phyloP scores from a whole-genome alignment of 371 early-diverging fungal genomes.

The Mortierella sp. region DNA sequence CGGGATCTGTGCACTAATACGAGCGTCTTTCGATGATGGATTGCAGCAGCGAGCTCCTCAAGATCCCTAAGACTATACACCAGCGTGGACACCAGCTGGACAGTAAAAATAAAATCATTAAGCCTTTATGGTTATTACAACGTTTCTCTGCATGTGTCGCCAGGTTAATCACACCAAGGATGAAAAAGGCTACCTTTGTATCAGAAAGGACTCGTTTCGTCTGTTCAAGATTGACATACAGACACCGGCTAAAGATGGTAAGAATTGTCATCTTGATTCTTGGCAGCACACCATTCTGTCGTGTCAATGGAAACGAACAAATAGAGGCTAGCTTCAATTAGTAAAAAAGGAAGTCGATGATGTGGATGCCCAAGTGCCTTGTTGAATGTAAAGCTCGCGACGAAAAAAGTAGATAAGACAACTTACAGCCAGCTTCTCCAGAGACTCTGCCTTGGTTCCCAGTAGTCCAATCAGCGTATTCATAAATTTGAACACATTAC shows the following conservation, averaged over 20 bases:
- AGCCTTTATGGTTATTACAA: background rate
- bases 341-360: background rate
- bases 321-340: background rate
- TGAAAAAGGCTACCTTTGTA: conserved; percentile 20
- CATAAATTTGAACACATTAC: conserved; percentile 17
- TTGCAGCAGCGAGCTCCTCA: conserved; percentile 17
- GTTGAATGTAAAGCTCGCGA: background rate
- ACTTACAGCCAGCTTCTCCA: conserved; percentile 27
- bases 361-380: background rate
- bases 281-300: conserved; percentile 31
- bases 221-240: conserved; percentile 21
- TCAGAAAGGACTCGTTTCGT: conserved; percentile 24
- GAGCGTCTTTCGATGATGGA: conserved; percentile 7
- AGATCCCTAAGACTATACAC: conserved; percentile 19
- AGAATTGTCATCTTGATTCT: conserved; percentile 30
- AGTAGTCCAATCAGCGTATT: conserved; percentile 23
- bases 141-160: background rate
- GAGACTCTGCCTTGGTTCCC: conserved; percentile 9
- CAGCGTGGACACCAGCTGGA: conserved; percentile 15
- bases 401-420: background rate
- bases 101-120: background rate
- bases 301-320: background rate
- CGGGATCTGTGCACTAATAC: background rate
- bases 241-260: conserved; percentile 22
- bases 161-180: background rate